These are phyloP conservation scores for Acacia acuminata DNA, from an alignment of 306 rosid genomes.

Conservation along the genomic window DNA sequence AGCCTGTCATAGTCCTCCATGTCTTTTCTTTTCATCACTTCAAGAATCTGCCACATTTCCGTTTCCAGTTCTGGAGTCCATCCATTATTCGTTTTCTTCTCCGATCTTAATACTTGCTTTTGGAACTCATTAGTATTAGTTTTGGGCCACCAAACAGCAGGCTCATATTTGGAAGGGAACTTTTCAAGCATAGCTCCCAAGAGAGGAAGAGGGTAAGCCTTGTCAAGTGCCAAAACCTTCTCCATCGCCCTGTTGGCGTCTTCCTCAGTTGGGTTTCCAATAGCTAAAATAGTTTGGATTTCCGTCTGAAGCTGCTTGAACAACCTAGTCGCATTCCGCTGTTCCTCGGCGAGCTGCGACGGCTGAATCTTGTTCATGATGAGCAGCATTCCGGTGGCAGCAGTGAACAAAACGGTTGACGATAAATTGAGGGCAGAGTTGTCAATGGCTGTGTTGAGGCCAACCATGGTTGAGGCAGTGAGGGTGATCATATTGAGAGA, in stretches of 20 bases:
- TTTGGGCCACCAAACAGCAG: not conserved
- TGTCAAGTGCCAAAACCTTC: constrained; percentile 44
- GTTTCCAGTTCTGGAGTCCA: constrained; percentile 39
- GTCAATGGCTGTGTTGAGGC: constrained; percentile 57
- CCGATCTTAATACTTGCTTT: not conserved
- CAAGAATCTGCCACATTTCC: constrained; percentile 46
- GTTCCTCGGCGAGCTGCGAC: not conserved
- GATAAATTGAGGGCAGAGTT: constrained; percentile 41
- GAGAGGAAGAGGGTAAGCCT: not conserved
- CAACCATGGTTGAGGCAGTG: constrained; percentile 1
- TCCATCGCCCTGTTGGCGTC: constrained; percentile 48
- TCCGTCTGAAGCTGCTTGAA: constrained; percentile 10
- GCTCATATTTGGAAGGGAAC: not conserved
- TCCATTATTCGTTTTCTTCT: not conserved
- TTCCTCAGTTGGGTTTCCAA: constrained; percentile 32
- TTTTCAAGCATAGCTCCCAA: not conserved
- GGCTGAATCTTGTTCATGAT: constrained; percentile 37
- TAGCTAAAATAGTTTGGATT: constrained; percentile 41
- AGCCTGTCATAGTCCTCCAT: not conserved
- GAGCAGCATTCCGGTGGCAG: constrained; percentile 57
- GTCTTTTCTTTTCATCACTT: not conserved
- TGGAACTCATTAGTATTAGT: not conserved
- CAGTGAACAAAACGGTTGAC: constrained; percentile 51
- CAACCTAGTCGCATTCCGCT: not conserved
- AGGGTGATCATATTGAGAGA: not conserved